Percentiles rank a stretch among this genome's conserved stretches.
Evolutionary conservation across 164 flowering plant genomes (phyloP).

Genomic region (Macadamia integrifolia): DNA sequence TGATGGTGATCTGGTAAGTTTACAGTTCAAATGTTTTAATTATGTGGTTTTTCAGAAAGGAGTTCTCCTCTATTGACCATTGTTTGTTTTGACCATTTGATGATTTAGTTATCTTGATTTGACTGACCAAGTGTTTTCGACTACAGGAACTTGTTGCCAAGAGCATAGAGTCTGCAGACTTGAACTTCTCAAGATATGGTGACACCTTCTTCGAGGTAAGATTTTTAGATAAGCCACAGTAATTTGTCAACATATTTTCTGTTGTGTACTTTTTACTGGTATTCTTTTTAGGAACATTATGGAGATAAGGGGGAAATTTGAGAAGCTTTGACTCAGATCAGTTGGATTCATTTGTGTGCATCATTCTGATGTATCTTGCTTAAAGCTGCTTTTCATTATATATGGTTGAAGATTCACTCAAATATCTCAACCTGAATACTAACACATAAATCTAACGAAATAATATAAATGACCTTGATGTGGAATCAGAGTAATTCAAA

Average conservation of each 20-base stretch:
- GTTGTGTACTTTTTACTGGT: no score
- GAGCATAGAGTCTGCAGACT: constrained; percentile 81
- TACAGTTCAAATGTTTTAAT: not conserved
- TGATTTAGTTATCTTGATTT: not conserved
- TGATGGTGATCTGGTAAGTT: constrained; percentile 96
- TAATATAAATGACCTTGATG: no score
- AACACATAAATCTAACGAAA: no score
- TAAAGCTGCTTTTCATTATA: not conserved
- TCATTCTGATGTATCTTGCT: not conserved
- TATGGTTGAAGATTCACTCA: not conserved
- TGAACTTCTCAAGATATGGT: constrained; percentile 94
- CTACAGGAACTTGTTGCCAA: constrained; percentile 86
- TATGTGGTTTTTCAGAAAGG: not conserved
- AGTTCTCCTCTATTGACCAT: not conserved
- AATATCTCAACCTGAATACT: no score
- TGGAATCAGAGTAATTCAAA: no score
- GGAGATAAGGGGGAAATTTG: no score
- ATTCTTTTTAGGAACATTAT: no score
- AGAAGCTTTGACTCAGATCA: no score
- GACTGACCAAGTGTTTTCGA: not conserved
- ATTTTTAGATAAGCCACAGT: not conserved
- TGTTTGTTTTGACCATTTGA: not conserved
- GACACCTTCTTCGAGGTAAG: constrained; percentile 95
- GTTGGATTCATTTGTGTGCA: no score
- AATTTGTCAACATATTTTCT: not conserved